Evolutionary conservation across 2,329 filamentous ascomycete genomes (phyloP).

Genomic region (Sclerotinia trifoliorum): DNA sequence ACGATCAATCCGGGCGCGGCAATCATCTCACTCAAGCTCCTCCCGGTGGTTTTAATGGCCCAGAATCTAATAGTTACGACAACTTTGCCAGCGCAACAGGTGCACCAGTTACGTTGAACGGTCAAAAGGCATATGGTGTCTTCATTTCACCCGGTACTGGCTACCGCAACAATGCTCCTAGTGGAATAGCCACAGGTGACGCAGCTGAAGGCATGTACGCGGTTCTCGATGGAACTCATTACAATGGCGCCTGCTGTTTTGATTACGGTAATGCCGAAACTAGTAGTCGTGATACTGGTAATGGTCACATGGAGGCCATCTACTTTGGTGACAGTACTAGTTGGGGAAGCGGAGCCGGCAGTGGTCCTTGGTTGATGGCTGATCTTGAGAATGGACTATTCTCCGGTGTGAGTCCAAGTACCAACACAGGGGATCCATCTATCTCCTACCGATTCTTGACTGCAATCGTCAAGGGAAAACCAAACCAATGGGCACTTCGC

Average conservation of each 20-base stretch:
- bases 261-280: constrained; percentile 59
- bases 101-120: constrained; percentile 60
- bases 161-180: constrained; percentile 58
- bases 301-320: constrained; percentile 67
- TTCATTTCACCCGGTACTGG: constrained; percentile 61
- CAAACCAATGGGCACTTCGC: constrained; percentile 58
- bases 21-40: constrained; percentile 65
- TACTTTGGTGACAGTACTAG: constrained; percentile 57
- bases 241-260: constrained; percentile 56
- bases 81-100: constrained; percentile 58
- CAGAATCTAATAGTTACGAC: constrained; percentile 56
- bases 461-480: constrained; percentile 54
- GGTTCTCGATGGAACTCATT: constrained; percentile 59
- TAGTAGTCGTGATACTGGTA: constrained; percentile 53
- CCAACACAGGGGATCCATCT: constrained; percentile 54
- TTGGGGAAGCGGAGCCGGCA: constrained; percentile 58
- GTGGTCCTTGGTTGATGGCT: constrained; percentile 66
- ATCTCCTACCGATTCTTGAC: constrained; percentile 57
- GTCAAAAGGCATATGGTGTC: constrained; percentile 62
- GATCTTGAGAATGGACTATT: constrained; percentile 68
- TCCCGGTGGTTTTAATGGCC: constrained; percentile 55
- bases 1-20: constrained; percentile 61
- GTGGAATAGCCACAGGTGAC: constrained; percentile 55
- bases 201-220: constrained; percentile 59
- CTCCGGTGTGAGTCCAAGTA: constrained; percentile 48